These are phyloP conservation scores for Talaromyces sp. DNA, from an alignment of 2,329 filamentous ascomycete genomes.

Conservation along the genomic window DNA sequence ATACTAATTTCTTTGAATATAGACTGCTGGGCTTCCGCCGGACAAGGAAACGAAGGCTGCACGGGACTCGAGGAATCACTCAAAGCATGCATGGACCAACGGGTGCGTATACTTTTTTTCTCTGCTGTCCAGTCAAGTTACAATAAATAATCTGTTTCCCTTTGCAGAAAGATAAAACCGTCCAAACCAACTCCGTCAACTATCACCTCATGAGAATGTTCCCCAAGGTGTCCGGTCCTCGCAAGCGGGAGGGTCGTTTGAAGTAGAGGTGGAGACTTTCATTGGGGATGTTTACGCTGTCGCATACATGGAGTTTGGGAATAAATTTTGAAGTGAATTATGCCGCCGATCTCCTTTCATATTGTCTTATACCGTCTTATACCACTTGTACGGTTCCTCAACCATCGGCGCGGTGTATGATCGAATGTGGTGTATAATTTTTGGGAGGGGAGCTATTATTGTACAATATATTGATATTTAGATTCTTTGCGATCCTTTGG, in stretches of 20 bases:
- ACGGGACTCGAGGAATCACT: constrained; percentile 55
- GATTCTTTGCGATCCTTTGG: background rate
- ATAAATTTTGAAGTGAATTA: background rate
- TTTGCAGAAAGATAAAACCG: constrained; percentile 48
- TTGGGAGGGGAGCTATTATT: background rate
- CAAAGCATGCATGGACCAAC: constrained; percentile 71
- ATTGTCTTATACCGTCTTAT: background rate
- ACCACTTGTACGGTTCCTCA: background rate
- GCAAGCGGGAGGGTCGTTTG: constrained; percentile 53
- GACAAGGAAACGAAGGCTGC: constrained; percentile 50
- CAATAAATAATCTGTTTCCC: background rate
- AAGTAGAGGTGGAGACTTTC: background rate
- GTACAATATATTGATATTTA: constrained; percentile 8
- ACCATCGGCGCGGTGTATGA: background rate
- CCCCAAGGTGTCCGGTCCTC: constrained; percentile 63
- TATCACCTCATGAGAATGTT: constrained; percentile 79
- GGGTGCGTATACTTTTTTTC: constrained; percentile 45
- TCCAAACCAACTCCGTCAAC: constrained; percentile 77
- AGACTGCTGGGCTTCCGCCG: constrained; percentile 46
- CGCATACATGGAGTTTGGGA: constrained; percentile 9
- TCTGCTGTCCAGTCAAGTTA: background rate
- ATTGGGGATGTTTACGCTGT: background rate
- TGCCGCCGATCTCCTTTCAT: background rate
- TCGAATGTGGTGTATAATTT: constrained; percentile 6
- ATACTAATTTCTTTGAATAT: background rate